Base-by-base conservation (phyloP, 768 basidiomycete genomes). In the Cytidiella melzeri region DNA sequence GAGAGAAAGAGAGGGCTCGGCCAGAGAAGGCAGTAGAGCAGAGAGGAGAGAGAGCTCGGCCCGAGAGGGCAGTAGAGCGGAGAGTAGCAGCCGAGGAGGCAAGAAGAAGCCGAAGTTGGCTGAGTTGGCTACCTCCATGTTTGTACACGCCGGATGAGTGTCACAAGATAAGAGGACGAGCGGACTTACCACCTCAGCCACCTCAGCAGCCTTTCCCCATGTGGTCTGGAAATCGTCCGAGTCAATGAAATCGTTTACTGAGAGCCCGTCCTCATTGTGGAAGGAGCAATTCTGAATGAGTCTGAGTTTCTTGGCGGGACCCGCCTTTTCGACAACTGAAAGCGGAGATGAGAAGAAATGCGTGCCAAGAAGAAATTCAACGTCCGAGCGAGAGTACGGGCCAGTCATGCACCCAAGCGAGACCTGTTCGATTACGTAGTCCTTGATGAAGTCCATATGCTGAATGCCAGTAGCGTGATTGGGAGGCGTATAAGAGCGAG, bases 321-420 rank as follows among this genome's bases (percentile, higher is more conserved):
- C 36, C 0, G 59, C 57, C 46, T 75, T 76, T 0, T 67, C 67
- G 0, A 75, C 64, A 0, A 73, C 55, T 0, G 66, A 67, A 0
- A 77, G 56, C 0, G 74, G 76, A 0, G 71, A 69, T 0, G 73
- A 64, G 0, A 50, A 51, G 37, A 76, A 76, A 0, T 63, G 66
- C n/a, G n/a, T n/a, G 1, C 75, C 72, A 24, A 76, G 73, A 6
- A 68, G 3, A 3, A 1, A 10, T 19, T 62, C 57, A 6, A 62
- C 55, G 25, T 4, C 48, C 20, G 58, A 64, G 0, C 48, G 24
- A 0, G 72, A 62, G 49, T 71, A 72, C 7, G 62, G 62, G 1
- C 64, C 58, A 9, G 61, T 61, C 0, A 50, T 52, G 0, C 65
- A 55, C 47, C 73, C 66, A 18, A 40, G 28, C 0, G 42, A 7